Conservation (phyloP, 495 filamentous ascomycete genomes). For the Podospora tetraspora region DNA sequence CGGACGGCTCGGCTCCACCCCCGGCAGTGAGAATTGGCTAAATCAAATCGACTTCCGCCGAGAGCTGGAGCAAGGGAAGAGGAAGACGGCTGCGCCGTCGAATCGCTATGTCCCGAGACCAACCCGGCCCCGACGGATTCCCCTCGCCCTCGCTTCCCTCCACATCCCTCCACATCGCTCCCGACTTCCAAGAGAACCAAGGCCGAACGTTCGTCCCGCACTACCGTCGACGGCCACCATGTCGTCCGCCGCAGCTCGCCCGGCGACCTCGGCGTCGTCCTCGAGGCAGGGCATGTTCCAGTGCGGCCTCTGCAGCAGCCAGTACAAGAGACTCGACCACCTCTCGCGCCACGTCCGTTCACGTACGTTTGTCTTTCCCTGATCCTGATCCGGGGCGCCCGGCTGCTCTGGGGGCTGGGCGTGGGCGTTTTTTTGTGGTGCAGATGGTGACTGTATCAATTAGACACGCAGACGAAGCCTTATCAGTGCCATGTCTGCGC, state of each 20-base stretch:
- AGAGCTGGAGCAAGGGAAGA: neutral
- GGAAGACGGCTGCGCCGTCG: neutral
- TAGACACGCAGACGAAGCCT: conserved; percentile 16
- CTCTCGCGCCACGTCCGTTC: conserved; percentile 19
- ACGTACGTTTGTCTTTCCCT: conserved; percentile 5
- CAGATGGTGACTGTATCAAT: neutral
- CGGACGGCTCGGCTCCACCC: neutral
- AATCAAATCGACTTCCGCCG: neutral
- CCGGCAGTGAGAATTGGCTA: neutral
- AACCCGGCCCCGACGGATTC: neutral
- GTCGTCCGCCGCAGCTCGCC: neutral
- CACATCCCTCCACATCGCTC: neutral
- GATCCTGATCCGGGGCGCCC: neutral
- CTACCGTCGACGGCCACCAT: neutral
- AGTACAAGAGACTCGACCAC: conserved; percentile 16
- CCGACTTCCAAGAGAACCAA: neutral
- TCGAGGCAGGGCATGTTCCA: conserved; percentile 11
- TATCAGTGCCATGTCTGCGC: conserved; percentile 15
- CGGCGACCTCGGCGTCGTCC: neutral
- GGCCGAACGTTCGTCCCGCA: neutral
- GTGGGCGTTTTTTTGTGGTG: too few relatives aligned
- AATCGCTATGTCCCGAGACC: neutral
- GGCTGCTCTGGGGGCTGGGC: neutral
- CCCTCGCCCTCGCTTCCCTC: neutral
- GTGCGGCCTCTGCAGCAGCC: conserved; percentile 11